Evolutionary conservation across 2,329 filamentous ascomycete species (phyloP), one percentile per base, ranked within the genome.

Genomic region (Colletotrichum paranaense): DNA sequence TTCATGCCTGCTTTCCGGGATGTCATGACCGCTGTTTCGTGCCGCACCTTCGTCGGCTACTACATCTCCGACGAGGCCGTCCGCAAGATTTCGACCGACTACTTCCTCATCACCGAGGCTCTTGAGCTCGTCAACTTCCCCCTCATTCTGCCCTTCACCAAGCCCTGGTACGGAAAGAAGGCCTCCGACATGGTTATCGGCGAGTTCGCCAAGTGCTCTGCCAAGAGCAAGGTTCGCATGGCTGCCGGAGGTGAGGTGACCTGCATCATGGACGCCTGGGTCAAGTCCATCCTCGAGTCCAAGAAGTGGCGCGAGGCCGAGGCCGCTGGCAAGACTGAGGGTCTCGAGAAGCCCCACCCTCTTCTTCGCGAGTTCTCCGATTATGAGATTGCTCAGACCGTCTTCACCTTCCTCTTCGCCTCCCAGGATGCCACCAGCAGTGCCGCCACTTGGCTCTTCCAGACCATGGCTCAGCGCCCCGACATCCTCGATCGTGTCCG

Each of bases 61-160:
- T 98, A 98, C 86, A 96, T 98, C 83, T 92, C 93, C 58, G 94
- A 98, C 73, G 93, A 95, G 81, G 91, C 93, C 62, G 92, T 98
- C 79, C 96, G 97, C 89, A 95, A 94, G 87, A 97, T 98, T 76
- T 93, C 96, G 74, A 93, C 98, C 83, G 95, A 98, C 85, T 99
- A 98, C 86, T 98, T 97, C 85, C 90, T 96, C 76, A 97, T 98
- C 81, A 98, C 97, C 16, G 96, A 94, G 71, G 97, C 97, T 26
- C 90, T 98, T 77, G 97, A 99, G 84, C 90, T 98, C 59, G 97
- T 99, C 88, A 98, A 98, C 88, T 98, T 98, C 87, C 96, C 97
- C 73, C 93, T 98, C 84, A 98, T 98, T 81, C 85, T 98, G 53
- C 96, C 96, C 52, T 98, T 91, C 88, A 98, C 95, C 81, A 96